Evolutionary conservation across 371 early-diverging fungal species (phyloP).

Genomic region (Fennellomyces sp.): DNA sequence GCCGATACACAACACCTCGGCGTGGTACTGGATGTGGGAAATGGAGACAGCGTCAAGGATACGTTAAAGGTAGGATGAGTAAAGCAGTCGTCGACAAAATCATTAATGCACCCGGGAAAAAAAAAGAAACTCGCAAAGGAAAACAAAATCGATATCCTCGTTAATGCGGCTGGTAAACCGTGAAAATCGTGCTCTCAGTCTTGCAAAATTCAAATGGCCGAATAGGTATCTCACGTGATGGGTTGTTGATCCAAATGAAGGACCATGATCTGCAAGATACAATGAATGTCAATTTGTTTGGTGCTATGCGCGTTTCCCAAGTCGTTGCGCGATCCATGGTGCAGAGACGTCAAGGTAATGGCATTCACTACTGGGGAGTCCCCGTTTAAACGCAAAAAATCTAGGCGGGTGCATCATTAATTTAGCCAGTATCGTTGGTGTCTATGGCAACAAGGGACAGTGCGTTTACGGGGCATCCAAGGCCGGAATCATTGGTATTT

Average conservation of each 20-base stretch:
- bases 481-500: conserved; percentile 78
- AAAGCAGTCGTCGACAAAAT: background rate
- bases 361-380: background rate
- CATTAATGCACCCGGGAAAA: background rate
- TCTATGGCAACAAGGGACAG: conserved; percentile 80
- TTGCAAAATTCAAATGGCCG: no score
- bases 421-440: conserved; percentile 80
- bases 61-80: conserved; percentile 41
- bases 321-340: conserved; percentile 62
- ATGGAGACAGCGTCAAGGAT: conserved; percentile 36
- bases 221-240: conserved; percentile 61
- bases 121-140: conserved; percentile 32
- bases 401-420: conserved; percentile 81
- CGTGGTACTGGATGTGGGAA: conserved; percentile 50
- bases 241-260: conserved; percentile 55
- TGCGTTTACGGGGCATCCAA: conserved; percentile 84
- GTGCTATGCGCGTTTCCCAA: conserved; percentile 70
- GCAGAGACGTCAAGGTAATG: conserved; percentile 52
- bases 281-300: conserved; percentile 71
- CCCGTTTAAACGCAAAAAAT: background rate
- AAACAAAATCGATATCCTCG: conserved; percentile 49
- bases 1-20: conserved; percentile 34
- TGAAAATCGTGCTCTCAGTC: no score
- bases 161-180: conserved; percentile 64
- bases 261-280: conserved; percentile 51